Percentiles rank a stretch among this genome's conserved stretches.
Conservation (phyloP, 306 rosid species). For the Hippophae tibetana region DNA sequence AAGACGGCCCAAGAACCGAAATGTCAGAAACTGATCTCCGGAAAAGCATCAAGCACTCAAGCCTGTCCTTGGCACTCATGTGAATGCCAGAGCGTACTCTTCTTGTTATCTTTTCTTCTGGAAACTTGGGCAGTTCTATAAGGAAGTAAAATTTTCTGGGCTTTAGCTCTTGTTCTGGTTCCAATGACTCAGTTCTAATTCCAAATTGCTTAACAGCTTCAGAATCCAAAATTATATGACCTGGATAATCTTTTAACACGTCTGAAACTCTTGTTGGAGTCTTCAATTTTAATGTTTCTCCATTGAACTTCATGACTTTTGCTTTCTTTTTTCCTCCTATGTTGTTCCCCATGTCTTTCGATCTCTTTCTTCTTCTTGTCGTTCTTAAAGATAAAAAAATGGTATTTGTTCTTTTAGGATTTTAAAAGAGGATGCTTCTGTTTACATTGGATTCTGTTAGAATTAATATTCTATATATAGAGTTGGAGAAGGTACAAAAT, state of each 20-base stretch:
- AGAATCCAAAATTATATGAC: constrained; percentile 47
- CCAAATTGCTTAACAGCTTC: constrained; percentile 54
- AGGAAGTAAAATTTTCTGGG: constrained; percentile 56
- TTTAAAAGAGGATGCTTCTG: background rate
- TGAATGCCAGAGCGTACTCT: constrained; percentile 52
- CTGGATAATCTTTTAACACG: constrained; percentile 52
- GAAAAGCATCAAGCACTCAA: constrained; percentile 64
- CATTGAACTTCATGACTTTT: constrained; percentile 71
- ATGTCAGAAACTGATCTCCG: constrained; percentile 59
- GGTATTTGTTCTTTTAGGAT: background rate
- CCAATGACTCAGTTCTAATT: constrained; percentile 56
- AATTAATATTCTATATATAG: no score
- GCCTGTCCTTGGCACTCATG: constrained; percentile 8
- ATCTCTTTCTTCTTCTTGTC: no score
- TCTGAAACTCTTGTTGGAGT: constrained; percentile 48
- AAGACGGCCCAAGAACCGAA: constrained; percentile 11
- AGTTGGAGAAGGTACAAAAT: no score
- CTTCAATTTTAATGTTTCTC: constrained; percentile 58
- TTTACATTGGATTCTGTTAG: no score
- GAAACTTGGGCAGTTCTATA: constrained; percentile 37
- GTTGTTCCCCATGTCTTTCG: constrained; percentile 52
- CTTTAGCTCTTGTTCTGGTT: constrained; percentile 41
- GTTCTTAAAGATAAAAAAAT: background rate
- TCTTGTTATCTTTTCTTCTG: constrained; percentile 8
- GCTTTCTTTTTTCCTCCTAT: constrained; percentile 49